Base-by-base conservation (phyloP, 2,329 filamentous ascomycete species). In the Penicillium griseofulvum region DNA sequence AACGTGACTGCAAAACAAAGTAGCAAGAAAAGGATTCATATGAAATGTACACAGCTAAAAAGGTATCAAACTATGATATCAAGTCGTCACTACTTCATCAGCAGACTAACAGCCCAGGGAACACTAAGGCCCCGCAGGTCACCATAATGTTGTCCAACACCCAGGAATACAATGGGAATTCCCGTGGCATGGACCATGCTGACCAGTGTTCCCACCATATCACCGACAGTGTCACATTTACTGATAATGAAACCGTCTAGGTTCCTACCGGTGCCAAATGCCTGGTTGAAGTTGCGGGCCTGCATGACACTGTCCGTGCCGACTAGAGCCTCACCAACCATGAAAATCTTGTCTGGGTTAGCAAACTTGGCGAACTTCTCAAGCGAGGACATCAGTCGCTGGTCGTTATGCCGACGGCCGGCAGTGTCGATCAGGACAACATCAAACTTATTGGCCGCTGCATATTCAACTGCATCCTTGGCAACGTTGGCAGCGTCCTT, bases 201-300 rank as follows among this genome's bases (percentile, higher is more conserved):
- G 59, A 99, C 94, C 60, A 99, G 80, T 3, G 93, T 97, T 2
- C 87, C 91, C 41, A 97, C 91, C 92, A 97, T 97, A 76, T 97
- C 93, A n/a, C 94, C 95, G 36, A 99, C 95, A 0, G 94, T 99
- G 77, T 99, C 94, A 73, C 94, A 97, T 76, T 99, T 99, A 57
- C 88, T 93, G 66, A 99, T 97, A 71, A 99, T 96, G 75, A 99
- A 99, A 6, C 94, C 94, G 75, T 99, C 95, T 36, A 99, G 81
- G 28, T 84, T 84, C 54, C 93, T 81, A 14, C 86, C 87, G 5
- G 84, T 81, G 31, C 94, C 95, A 76, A 99, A 97, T 2, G 90
- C 89, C 36, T 87, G 86, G 70, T 97, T 97, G 79, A 99, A 99
- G 77, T 97, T 97, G 67, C 92, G 84, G 4, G 95, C 94, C 76